Base-by-base conservation (phyloP, 371 early-diverging fungal species). In the Lichtheimia ramosa region DNA sequence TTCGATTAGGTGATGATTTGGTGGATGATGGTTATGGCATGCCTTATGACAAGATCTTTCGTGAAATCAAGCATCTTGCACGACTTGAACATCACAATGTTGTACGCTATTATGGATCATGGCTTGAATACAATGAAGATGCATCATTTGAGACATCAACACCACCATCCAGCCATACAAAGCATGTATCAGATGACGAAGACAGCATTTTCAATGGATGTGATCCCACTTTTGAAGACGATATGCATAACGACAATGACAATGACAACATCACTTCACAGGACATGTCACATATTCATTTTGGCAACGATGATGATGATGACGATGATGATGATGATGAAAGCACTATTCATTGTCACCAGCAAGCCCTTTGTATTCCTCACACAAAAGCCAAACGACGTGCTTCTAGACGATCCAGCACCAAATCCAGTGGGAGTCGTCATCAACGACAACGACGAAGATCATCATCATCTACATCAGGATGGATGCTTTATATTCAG, bases 21-120 rank as follows among this genome's bases (percentile, higher is more conserved):
- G n/a, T 43, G 14, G 67, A 69, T 18, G 42, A 60, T 23, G 63
- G 66, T 7, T 71, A 75, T 14, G 75, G 74, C 34, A 69, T 71
- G 27, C 82, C 87, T 0, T 83, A 84, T 40, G 87, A 88, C 42
- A 90, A 92, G 76, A 92, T 92, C 18, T 82, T 96, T 59, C 81
- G 96, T 4, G 98, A 97, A 71, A 94, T 95, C 57, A 96, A 94
- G 65, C 86, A 89, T 49, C 82, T 95, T 51, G 94, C 98, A 3
- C 77, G 91, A 16, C 71, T 97, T 24, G 84, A 92, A 61, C 97
- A 97, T 71, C 85, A 82, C 28, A 95, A 96, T 64, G 92, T 97
- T 20, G 91, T 96, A 27, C 81, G 98, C 10, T 97, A 97, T 71
- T 93, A 92, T 67, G 80, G 89, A 13, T 91, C 93, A 24, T 97